Percentiles rank a stretch among this genome's conserved stretches.
Conservation (phyloP, 2,329 filamentous ascomycete genomes). For the Beauveria varroae region DNA sequence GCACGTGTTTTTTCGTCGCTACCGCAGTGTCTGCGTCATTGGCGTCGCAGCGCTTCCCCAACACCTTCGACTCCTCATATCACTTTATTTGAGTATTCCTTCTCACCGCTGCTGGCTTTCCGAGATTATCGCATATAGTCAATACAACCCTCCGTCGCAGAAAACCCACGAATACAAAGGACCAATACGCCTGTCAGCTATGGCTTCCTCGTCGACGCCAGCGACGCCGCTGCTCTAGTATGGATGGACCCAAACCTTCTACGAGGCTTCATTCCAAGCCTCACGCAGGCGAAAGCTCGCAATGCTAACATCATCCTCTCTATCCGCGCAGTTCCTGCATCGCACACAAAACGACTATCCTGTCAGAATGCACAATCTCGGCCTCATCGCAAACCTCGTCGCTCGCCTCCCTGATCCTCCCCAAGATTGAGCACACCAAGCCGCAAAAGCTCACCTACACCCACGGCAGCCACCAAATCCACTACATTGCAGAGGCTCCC, state of each 20-base stretch:
- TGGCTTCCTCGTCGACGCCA: constrained; percentile 65
- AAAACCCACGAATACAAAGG: not conserved
- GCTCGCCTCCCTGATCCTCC: constrained; percentile 87
- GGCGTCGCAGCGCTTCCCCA: not conserved
- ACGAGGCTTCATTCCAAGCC: not conserved
- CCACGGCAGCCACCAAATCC: constrained; percentile 84
- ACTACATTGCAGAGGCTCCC: constrained; percentile 85
- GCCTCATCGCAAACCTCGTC: constrained; percentile 76
- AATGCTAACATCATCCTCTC: not conserved
- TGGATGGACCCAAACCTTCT: constrained; percentile 20
- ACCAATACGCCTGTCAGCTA: constrained; percentile 25
- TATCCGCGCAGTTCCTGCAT: constrained; percentile 67
- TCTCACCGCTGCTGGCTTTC: not conserved
- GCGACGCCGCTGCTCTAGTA: constrained; percentile 69
- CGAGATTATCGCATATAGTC: not conserved
- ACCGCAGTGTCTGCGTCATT: not conserved
- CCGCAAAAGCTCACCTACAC: constrained; percentile 91
- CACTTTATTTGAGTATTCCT: not conserved
- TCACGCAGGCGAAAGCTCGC: not conserved
- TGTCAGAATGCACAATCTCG: constrained; percentile 84
- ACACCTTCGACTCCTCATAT: not conserved
- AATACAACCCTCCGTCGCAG: not conserved
- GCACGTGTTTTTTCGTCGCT: not conserved
- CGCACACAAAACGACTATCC: constrained; percentile 86
- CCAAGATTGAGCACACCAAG: constrained; percentile 76